These are phyloP conservation scores for Alternaria brassicae DNA, from an alignment of 2,329 filamentous ascomycete species.

Conservation along the genomic window DNA sequence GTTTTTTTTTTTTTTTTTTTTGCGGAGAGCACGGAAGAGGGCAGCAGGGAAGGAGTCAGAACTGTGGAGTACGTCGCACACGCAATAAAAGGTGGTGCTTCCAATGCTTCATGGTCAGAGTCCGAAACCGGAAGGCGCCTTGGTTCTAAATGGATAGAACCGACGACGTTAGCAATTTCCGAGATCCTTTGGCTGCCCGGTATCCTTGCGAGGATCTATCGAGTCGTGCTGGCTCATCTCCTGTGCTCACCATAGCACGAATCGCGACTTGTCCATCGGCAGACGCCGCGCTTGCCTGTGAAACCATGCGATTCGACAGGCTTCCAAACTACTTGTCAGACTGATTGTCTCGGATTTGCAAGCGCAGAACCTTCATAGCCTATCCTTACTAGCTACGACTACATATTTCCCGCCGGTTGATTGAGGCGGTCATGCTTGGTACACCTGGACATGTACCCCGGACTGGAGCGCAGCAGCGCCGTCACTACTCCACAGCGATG, in stretches of 20 bases:
- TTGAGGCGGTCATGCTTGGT: conserved; percentile 10
- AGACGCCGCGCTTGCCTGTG: conserved; percentile 7
- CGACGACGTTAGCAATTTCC: conserved; percentile 17
- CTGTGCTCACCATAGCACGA: conserved; percentile 6
- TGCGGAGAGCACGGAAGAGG: conserved; percentile 12
- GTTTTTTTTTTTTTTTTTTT: conserved; percentile 2
- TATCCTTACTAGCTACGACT: neutral
- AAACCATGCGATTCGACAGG: conserved; percentile 8
- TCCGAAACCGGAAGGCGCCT: conserved; percentile 23
- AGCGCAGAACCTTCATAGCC: conserved; percentile 8
- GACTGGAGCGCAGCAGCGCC: conserved; percentile 28
- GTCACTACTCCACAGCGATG: conserved; percentile 29
- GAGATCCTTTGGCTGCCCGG: neutral
- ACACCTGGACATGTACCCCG: conserved; percentile 32
- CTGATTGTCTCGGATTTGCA: conserved; percentile 3
- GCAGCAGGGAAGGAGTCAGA: conserved; percentile 7
- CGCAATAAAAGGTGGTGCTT: conserved; percentile 9
- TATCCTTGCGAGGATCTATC: conserved; percentile 25
- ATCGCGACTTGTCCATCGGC: conserved; percentile 14
- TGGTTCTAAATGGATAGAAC: neutral
- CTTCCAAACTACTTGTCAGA: neutral
- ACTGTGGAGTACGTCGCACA: conserved; percentile 18
- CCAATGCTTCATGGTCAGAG: conserved; percentile 6
- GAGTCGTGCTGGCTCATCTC: conserved; percentile 20
- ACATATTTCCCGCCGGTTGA: conserved; percentile 12